phyloP scores from a whole-genome alignment of 2,329 filamentous ascomycete species.

The Drechslerella stenobrocha region DNA sequence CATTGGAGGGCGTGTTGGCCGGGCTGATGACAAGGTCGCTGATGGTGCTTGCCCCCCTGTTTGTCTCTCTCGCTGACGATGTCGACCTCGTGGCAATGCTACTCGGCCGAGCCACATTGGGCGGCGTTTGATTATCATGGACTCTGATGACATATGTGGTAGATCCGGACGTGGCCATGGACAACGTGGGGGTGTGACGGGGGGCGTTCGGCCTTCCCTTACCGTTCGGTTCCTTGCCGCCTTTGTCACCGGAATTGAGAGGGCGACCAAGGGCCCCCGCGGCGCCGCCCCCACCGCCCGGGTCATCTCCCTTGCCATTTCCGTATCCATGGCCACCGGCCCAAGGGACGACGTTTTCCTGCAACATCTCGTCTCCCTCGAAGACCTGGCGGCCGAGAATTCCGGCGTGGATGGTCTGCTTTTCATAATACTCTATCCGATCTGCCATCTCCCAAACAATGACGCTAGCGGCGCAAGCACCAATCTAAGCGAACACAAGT shows the following conservation, averaged over 20 bases:
- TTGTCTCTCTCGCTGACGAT: constrained; percentile 39
- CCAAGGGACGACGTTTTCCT: constrained; percentile 28
- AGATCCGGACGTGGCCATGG: constrained; percentile 36
- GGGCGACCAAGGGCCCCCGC: constrained; percentile 31
- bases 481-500: constrained; percentile 58
- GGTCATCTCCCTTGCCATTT: constrained; percentile 18
- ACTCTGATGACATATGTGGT: constrained; percentile 43
- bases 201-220: constrained; percentile 10
- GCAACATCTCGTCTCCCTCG: constrained; percentile 82
- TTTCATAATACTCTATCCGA: constrained; percentile 85
- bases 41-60: constrained; percentile 37
- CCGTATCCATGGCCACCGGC: constrained; percentile 16
- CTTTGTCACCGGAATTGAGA: constrained; percentile 28
- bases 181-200: constrained; percentile 28
- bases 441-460: constrained; percentile 99
- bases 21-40: constrained; percentile 45
- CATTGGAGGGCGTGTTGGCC: constrained; percentile 39
- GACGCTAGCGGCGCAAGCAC: constrained; percentile 89
- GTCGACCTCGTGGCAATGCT: constrained; percentile 39
- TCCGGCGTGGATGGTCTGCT: constrained; percentile 90
- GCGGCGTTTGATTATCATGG: constrained; percentile 28
- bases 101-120: constrained; percentile 26
- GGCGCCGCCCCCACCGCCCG: constrained; percentile 30
- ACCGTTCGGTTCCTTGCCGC: constrained; percentile 13
- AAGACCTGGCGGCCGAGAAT: constrained; percentile 89